These are phyloP conservation scores for Pythium brassicae DNA, from an alignment of 352 stramenopile genomes.

Conservation along the genomic window DNA sequence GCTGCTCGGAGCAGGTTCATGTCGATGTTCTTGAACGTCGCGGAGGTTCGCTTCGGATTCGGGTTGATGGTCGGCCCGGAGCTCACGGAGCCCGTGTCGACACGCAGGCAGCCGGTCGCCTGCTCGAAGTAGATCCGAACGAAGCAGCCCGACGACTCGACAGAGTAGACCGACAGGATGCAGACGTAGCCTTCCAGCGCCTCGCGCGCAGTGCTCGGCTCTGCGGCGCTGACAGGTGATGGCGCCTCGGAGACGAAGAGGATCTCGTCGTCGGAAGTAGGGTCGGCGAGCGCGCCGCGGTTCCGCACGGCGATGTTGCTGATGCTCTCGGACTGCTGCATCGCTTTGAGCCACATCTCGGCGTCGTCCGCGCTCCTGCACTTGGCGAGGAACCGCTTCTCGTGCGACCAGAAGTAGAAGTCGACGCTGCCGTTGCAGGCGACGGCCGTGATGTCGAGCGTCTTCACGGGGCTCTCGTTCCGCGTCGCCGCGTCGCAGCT, in stretches of 20 bases:
- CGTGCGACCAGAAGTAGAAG: conserved; percentile 49
- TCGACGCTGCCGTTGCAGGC: conserved; percentile 22
- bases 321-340: conserved; percentile 44
- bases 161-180: conserved; percentile 69
- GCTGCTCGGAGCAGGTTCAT: conserved; percentile 36
- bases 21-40: conserved; percentile 61
- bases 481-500: conserved; percentile 27
- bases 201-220: conserved; percentile 9
- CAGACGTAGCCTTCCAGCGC: conserved; percentile 50
- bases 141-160: conserved; percentile 59
- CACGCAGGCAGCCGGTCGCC: conserved; percentile 47
- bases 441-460: conserved; percentile 43
- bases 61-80: conserved; percentile 54
- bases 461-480: conserved; percentile 26
- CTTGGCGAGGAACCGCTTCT: conserved; percentile 30
- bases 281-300: conserved; percentile 16
- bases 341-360: conserved; percentile 59
- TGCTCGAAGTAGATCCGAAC: conserved; percentile 75
- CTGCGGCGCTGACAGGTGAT: background rate
- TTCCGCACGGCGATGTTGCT: conserved; percentile 24
- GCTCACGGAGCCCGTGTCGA: conserved; percentile 56
- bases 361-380: conserved; percentile 20
- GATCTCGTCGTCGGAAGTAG: conserved; percentile 17
- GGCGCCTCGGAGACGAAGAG: conserved; percentile 21
- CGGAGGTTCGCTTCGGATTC: conserved; percentile 42